Evolutionary conservation across 805 yeast genomes (phyloP).

Genomic region (Isabelozyma heimii): DNA sequence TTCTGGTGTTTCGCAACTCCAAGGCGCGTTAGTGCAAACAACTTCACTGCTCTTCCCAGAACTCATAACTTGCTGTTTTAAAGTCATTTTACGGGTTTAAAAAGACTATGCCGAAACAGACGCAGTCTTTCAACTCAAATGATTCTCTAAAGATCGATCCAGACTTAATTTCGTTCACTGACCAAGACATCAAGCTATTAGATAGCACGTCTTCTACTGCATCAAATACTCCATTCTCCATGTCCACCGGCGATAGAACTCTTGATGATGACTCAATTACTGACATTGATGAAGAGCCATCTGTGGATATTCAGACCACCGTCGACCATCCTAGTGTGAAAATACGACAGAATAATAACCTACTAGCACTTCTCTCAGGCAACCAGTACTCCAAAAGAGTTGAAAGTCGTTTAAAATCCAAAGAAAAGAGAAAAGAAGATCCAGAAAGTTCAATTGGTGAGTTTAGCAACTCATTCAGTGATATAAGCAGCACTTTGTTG

Average conservation of each 20-base stretch:
- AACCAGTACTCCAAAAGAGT: slow-evolving; percentile 5
- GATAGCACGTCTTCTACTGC: not conserved
- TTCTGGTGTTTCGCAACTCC: not conserved
- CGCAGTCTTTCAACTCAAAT: not conserved
- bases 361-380: slow-evolving; percentile 14
- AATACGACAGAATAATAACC: slow-evolving; percentile 2
- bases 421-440: not conserved
- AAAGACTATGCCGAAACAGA: not conserved
- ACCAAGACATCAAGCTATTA: not conserved
- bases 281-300: not conserved
- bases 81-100: not conserved
- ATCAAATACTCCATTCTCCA: not conserved
- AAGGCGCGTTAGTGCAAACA: not conserved
- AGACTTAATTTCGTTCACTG: not conserved
- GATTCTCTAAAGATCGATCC: not conserved
- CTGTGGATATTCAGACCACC: not conserved
- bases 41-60: not conserved
- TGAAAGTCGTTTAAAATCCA: slow-evolving; percentile 1
- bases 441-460: not conserved
- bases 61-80: too few relatives aligned
- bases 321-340: too few relatives aligned
- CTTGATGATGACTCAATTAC: not conserved
- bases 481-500: slow-evolving; percentile 1
- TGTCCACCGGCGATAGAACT: not conserved
- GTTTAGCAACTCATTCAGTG: slow-evolving; percentile 4